Percentiles rank a stretch among this genome's conserved stretches.
phyloP scores from a whole-genome alignment of 78 protist species.

The Dictyostelium intermedium region DNA sequence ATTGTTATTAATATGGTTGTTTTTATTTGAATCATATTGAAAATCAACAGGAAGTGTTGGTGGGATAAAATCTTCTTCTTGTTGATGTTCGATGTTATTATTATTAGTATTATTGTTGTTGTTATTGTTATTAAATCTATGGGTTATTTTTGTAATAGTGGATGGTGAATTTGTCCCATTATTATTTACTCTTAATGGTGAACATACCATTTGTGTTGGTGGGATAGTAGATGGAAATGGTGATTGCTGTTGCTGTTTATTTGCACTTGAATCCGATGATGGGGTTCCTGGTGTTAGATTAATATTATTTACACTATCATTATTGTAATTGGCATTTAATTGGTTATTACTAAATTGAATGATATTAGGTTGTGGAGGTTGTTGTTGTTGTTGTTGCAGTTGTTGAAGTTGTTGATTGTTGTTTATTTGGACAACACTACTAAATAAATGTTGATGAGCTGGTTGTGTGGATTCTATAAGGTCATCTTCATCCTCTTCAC shows the following conservation, averaged over 20 bases:
- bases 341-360: background rate
- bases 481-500: background rate
- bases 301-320: background rate
- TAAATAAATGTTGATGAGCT: background rate
- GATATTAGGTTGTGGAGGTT: background rate
- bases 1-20: background rate
- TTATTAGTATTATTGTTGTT: background rate
- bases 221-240: background rate
- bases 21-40: background rate
- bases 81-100: background rate
- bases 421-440: background rate
- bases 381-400: background rate
- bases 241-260: background rate
- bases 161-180: background rate
- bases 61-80: background rate
- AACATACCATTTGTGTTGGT: background rate
- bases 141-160: background rate
- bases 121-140: background rate
- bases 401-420: background rate
- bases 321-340: background rate
- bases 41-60: conserved; percentile 14
- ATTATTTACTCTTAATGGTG: background rate
- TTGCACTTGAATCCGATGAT: background rate
- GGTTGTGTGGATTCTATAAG: conserved; percentile 16
- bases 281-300: background rate